These are phyloP conservation scores for Pichia exigua DNA, from an alignment of 805 yeast species.

Conservation along the genomic window DNA sequence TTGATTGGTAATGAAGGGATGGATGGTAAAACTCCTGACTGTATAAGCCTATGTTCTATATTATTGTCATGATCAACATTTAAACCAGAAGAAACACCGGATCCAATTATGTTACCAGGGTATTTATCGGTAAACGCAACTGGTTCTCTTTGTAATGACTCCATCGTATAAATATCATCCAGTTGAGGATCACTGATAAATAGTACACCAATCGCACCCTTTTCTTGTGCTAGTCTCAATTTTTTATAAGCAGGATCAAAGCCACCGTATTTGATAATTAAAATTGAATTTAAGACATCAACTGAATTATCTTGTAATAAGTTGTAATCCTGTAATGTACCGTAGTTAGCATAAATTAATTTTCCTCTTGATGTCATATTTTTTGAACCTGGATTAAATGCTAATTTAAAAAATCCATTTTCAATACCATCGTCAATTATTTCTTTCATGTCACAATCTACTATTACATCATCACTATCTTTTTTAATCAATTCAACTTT, in stretches of 20 bases:
- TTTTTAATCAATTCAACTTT: slow-evolving; percentile 23
- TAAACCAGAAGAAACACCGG: slow-evolving; percentile 51
- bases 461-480: slow-evolving; percentile 11
- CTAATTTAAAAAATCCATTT: slow-evolving; percentile 23
- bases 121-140: slow-evolving; percentile 49
- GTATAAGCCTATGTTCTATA: slow-evolving; percentile 34
- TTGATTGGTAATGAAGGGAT: slow-evolving; percentile 77
- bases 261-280: slow-evolving; percentile 55
- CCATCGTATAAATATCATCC: slow-evolving; percentile 28
- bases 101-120: slow-evolving; percentile 75
- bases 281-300: slow-evolving; percentile 40
- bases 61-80: slow-evolving; percentile 30
- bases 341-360: slow-evolving; percentile 60
- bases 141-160: slow-evolving; percentile 44
- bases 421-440: slow-evolving; percentile 4
- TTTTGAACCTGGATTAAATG: slow-evolving; percentile 64
- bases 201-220: slow-evolving; percentile 58
- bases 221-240: slow-evolving; percentile 43
- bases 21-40: slow-evolving; percentile 50
- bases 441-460: slow-evolving; percentile 20
- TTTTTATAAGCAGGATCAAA: slow-evolving; percentile 40
- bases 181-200: slow-evolving; percentile 45
- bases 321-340: slow-evolving; percentile 47
- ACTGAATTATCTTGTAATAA: slow-evolving; percentile 32
- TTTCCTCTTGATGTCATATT: slow-evolving; percentile 48